These are phyloP conservation scores for Isoetes engelmannii DNA, from an alignment of 83 land plant genomes.

Conservation along the genomic window DNA sequence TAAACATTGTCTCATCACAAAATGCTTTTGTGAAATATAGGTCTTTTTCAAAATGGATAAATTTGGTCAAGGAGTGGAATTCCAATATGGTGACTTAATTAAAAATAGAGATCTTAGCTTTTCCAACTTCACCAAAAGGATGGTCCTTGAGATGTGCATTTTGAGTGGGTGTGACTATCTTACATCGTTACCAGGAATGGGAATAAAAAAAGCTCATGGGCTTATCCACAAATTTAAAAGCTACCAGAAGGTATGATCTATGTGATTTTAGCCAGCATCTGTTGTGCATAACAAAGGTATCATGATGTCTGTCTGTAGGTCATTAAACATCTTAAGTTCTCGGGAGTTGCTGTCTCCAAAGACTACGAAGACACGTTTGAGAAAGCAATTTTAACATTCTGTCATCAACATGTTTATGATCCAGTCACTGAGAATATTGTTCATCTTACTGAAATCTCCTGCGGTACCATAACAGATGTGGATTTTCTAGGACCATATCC, in stretches of 20 bases:
- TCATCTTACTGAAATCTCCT: slow-evolving; percentile 49
- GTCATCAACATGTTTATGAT: slow-evolving; percentile 83
- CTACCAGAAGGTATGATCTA: slow-evolving; percentile 62
- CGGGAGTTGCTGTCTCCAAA: slow-evolving; percentile 49
- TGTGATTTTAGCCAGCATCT: neutral
- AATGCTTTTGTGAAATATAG: slow-evolving; percentile 32
- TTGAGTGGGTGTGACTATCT: slow-evolving; percentile 96
- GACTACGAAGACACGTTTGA: slow-evolving; percentile 65
- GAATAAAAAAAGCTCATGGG: slow-evolving; percentile 77
- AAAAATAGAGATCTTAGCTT: slow-evolving; percentile 69
- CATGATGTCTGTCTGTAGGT: slow-evolving; percentile 34
- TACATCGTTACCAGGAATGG: slow-evolving; percentile 89
- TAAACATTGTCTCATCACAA: neutral
- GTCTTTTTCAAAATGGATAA: slow-evolving; percentile 97
- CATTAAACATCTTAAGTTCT: slow-evolving; percentile 70
- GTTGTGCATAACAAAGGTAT: neutral
- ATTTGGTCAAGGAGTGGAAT: slow-evolving; percentile 81
- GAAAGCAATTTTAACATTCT: slow-evolving; percentile 79
- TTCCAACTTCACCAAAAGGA: slow-evolving; percentile 65
- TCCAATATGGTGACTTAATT: slow-evolving; percentile 48
- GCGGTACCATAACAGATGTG: slow-evolving; percentile 37
- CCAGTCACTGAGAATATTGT: slow-evolving; percentile 57
- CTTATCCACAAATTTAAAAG: slow-evolving; percentile 56
- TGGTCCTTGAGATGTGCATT: slow-evolving; percentile 96
- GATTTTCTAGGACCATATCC: slow-evolving; percentile 97